Conservation (phyloP, 345 rosid species). For the Erysimum cheiranthoides region DNA sequence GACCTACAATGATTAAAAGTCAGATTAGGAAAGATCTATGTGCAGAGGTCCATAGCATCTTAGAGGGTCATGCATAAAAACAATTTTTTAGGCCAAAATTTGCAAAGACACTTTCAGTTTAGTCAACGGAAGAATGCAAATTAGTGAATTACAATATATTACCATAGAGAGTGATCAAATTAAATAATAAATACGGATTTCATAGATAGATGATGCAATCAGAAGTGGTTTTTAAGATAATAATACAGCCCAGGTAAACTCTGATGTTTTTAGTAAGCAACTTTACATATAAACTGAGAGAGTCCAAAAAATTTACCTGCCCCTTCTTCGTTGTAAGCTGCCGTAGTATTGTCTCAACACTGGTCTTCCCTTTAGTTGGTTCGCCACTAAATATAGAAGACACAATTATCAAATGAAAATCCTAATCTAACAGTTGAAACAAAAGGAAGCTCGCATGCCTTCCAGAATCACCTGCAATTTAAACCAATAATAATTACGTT, state of each 20-base stretch:
- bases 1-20: slow-evolving; percentile 54
- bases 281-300: slow-evolving; percentile 11
- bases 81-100: neutral
- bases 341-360: slow-evolving; percentile 79
- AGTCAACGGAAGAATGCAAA: slow-evolving; percentile 1
- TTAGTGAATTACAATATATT: neutral
- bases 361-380: slow-evolving; percentile 88
- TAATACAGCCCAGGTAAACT: neutral
- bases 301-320: slow-evolving; percentile 58
- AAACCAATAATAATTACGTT: slow-evolving; percentile 11
- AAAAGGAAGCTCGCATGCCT: slow-evolving; percentile 7
- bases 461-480: slow-evolving; percentile 1
- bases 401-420: slow-evolving; percentile 22
- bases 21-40: slow-evolving; percentile 16
- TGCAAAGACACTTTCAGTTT: slow-evolving; percentile 3
- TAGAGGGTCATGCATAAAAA: slow-evolving; percentile 11
- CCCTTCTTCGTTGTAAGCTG: slow-evolving; percentile 97
- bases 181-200: neutral
- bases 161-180: neutral
- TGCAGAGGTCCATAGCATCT: slow-evolving; percentile 21
- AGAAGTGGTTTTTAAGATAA: neutral
- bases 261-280: neutral
- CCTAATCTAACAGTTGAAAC: neutral
- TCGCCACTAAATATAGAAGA: slow-evolving; percentile 72
- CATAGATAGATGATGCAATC: neutral